Base-by-base conservation (phyloP, 2,329 filamentous ascomycete genomes). In the Daldinia sp. region DNA sequence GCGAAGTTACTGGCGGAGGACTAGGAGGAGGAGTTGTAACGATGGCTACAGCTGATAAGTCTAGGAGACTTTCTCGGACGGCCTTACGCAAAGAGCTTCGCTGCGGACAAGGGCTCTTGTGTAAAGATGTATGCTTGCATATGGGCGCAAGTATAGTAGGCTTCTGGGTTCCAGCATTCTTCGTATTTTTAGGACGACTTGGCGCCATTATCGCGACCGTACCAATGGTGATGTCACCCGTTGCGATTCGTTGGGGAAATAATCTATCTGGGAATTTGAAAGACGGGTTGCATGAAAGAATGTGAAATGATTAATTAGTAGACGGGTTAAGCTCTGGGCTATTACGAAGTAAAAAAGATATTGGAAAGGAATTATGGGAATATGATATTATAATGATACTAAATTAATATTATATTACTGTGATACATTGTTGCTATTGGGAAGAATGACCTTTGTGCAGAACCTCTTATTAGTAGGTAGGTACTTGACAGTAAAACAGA, bases 51-150 rank as follows among this genome's bases (percentile, higher is more conserved):
- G 43, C 30, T 11, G 48, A n/a, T 8, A 21, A 17, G 25, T 67
- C 58, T 10, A 27, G 59, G 1, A 59, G 55, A 19, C 66, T 68
- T 15, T 57, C 48, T 17, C 50, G 54, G 11, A 68, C 27, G 5
- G 66, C 63, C 39, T 25, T 39, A 25, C 67, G 71, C 5, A 71
- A 30, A 3, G 70, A 72, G 41, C 61, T 67, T 29, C 67, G 54
- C 47, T 70, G 53, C 10, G 70, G 47, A 37, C 17, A 19, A 11
- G 29, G n/a, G 21, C 43, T 23, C 13, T 56, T 57, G 6, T 27
- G 54, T n/a, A 37, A 41, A 53, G 23, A n/a, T n/a, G n/a, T 21
- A 30, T 25, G 37, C 17, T 41, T 55, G 15, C 37, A 3, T 4
- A 30, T n/a, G 13, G 54, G 21, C 3, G 29, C 37, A 23, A 50